phyloP scores from a whole-genome alignment of 2,329 filamentous ascomycete genomes.

The Penicillium sp. region DNA sequence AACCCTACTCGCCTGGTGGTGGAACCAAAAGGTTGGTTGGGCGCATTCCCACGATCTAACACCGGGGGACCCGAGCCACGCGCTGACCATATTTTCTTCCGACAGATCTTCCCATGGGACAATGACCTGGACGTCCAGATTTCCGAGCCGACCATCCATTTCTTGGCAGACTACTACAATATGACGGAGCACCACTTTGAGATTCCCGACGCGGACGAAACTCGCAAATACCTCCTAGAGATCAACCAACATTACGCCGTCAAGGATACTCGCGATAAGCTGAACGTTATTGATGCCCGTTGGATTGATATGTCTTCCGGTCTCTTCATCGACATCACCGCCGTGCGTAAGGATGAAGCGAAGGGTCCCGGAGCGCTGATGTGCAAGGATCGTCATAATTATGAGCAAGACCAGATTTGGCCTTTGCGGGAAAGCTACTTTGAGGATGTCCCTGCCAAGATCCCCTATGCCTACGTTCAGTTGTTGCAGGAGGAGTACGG shows the following conservation, averaged over 20 bases:
- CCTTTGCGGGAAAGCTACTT: constrained; percentile 60
- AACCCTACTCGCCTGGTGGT: constrained; percentile 65
- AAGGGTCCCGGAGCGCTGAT: constrained; percentile 49
- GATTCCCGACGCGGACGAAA: constrained; percentile 38
- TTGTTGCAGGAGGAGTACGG: constrained; percentile 62
- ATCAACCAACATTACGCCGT: constrained; percentile 62
- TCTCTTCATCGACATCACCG: constrained; percentile 66
- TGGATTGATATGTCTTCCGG: constrained; percentile 66
- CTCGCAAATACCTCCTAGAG: constrained; percentile 59
- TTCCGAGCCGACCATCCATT: constrained; percentile 58
- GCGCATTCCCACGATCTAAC: not conserved
- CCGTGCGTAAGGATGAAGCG: constrained; percentile 53
- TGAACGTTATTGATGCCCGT: constrained; percentile 64
- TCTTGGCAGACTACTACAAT: constrained; percentile 64
- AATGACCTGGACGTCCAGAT: constrained; percentile 65
- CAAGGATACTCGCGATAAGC: constrained; percentile 48
- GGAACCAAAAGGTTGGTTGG: constrained; percentile 59
- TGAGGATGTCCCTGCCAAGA: constrained; percentile 57
- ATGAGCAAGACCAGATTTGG: constrained; percentile 59
- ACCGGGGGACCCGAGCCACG: not conserved
- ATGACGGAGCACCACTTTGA: constrained; percentile 62
- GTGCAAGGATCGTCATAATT: constrained; percentile 63
- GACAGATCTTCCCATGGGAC: constrained; percentile 64
- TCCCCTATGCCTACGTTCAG: constrained; percentile 61
- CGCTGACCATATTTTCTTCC: constrained; percentile 9